Percentiles rank a stretch among this genome's conserved stretches.
These are phyloP conservation scores for Obelidium mucronatum DNA, from an alignment of 192 early-diverging fungal genomes.

Conservation along the genomic window DNA sequence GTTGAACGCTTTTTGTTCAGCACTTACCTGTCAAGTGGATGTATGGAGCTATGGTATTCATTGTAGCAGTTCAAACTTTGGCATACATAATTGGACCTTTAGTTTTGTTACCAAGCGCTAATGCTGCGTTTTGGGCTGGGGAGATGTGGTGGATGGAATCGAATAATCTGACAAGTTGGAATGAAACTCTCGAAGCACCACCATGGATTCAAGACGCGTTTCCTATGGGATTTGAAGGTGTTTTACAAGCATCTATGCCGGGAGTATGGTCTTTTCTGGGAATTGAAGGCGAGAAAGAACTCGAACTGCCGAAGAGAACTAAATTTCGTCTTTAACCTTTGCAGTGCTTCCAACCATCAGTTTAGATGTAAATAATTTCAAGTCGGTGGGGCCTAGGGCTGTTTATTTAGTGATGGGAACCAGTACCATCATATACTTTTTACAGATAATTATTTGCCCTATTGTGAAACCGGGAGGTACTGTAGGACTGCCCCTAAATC, in stretches of 20 bases:
- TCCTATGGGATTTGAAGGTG: neutral
- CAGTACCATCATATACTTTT: neutral
- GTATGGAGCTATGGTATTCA: too few species aligned
- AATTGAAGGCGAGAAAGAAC: too few species aligned
- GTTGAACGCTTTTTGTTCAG: too few species aligned
- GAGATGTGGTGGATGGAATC: neutral
- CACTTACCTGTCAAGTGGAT: too few species aligned
- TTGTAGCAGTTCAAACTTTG: too few species aligned
- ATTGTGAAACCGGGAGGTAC: neutral
- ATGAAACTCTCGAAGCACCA: neutral
- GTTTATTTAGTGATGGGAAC: neutral
- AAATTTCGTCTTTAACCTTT: too few species aligned
- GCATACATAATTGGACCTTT: neutral
- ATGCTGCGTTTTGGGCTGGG: neutral
- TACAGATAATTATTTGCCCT: neutral
- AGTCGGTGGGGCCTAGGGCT: neutral
- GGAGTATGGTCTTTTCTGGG: neutral
- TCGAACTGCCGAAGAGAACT: too few species aligned
- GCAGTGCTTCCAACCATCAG: neutral
- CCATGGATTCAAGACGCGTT: neutral
- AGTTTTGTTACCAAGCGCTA: neutral
- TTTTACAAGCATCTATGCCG: neutral
- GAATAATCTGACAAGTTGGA: neutral
- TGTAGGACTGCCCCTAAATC: too few species aligned
- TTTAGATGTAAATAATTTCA: neutral